These are phyloP conservation scores for Penicillium italicum DNA, from an alignment of 2,329 filamentous ascomycete species.

Conservation along the genomic window DNA sequence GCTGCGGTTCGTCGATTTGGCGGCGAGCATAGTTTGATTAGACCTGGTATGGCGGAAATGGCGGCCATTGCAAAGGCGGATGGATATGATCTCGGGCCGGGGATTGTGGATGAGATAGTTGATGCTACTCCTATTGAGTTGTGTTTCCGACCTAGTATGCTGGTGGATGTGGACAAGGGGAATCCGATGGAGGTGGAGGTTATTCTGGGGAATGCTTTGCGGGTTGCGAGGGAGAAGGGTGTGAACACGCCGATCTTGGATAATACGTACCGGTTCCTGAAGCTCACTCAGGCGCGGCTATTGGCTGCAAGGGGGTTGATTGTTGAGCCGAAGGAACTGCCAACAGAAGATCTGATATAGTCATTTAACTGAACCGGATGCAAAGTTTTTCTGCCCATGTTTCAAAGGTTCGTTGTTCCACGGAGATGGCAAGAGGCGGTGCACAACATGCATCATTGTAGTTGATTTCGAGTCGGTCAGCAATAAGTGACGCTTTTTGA, in stretches of 20 bases:
- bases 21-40: slow-evolving; percentile 41
- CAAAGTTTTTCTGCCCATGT: too few relatives aligned
- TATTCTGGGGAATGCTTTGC: slow-evolving; percentile 14
- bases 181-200: slow-evolving; percentile 17
- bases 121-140: slow-evolving; percentile 9
- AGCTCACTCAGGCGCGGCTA: slow-evolving; percentile 10
- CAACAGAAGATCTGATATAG: slow-evolving; percentile 6
- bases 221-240: slow-evolving; percentile 8
- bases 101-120: slow-evolving; percentile 12
- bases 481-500: background rate
- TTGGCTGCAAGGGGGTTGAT: slow-evolving; percentile 11
- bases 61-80: slow-evolving; percentile 12
- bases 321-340: slow-evolving; percentile 6
- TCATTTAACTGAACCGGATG: background rate
- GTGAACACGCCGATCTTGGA: slow-evolving; percentile 13
- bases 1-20: slow-evolving; percentile 46
- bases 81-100: slow-evolving; percentile 10
- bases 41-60: slow-evolving; percentile 50
- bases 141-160: slow-evolving; percentile 14
- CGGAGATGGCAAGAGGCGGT: too few relatives aligned
- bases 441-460: too few relatives aligned
- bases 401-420: too few relatives aligned
- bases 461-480: background rate
- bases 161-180: slow-evolving; percentile 15
- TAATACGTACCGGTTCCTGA: slow-evolving; percentile 13